Evolutionary conservation across 2,329 filamentous ascomycete genomes (phyloP).

Genomic region (Lachnellula cervina): DNA sequence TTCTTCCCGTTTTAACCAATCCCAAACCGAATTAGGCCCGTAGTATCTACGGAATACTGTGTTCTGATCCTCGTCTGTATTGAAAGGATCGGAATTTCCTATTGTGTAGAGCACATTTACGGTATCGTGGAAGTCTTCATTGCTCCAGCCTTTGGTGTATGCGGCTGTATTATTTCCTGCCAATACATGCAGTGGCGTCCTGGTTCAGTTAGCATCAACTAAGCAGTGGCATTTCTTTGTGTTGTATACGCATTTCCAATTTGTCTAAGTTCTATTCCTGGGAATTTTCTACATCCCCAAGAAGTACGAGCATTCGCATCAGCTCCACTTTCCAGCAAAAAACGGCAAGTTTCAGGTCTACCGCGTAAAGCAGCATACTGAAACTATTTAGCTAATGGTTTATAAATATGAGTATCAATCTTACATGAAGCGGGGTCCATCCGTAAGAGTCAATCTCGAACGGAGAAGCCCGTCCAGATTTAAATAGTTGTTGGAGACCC

Average conservation of each 20-base stretch:
- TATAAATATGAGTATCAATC: neutral
- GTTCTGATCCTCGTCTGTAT: neutral
- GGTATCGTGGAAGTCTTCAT: neutral
- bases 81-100: neutral
- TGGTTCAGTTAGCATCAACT: neutral
- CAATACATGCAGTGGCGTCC: neutral
- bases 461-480: neutral
- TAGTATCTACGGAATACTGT: neutral
- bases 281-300: neutral
- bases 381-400: neutral
- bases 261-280: too few relatives aligned
- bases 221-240: too few relatives aligned
- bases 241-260: too few relatives aligned
- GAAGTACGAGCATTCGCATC: neutral
- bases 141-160: too few relatives aligned
- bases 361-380: neutral
- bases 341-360: neutral
- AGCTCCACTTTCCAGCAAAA: conserved; percentile 1
- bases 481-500: neutral
- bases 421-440: conserved; percentile 4
- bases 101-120: neutral
- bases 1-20: neutral
- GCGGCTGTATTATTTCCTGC: too few relatives aligned
- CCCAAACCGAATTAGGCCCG: neutral
- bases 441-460: conserved; percentile 1